These are phyloP conservation scores for Hyaloscypha bicolor DNA, from an alignment of 495 filamentous ascomycete genomes.

Conservation along the genomic window DNA sequence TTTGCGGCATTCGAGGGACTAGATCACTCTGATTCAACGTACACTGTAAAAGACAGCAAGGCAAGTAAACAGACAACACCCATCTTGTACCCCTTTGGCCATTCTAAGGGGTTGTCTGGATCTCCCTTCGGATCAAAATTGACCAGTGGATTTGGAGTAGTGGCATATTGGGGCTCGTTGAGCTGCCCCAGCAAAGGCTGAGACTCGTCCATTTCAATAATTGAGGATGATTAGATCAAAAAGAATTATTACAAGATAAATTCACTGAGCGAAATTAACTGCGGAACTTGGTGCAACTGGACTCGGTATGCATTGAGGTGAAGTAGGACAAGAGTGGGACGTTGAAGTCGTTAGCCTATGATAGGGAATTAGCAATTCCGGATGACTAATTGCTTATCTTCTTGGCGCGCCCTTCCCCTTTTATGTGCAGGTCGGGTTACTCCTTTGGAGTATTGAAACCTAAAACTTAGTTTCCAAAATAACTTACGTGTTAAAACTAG, in stretches of 20 bases:
- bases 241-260: neutral
- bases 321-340: neutral
- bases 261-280: neutral
- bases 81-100: slow-evolving; percentile 52
- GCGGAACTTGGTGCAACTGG: neutral
- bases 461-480: too few relatives aligned
- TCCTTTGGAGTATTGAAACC: too few relatives aligned
- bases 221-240: neutral
- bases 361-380: neutral
- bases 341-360: neutral
- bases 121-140: slow-evolving; percentile 51
- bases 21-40: slow-evolving; percentile 25
- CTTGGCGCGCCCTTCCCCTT: neutral
- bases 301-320: neutral
- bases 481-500: too few relatives aligned
- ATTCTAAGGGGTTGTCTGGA: slow-evolving; percentile 55
- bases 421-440: too few relatives aligned
- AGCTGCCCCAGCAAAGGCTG: slow-evolving; percentile 37
- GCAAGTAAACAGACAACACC: slow-evolving; percentile 48
- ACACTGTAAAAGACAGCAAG: slow-evolving; percentile 58
- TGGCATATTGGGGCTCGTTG: slow-evolving; percentile 28
- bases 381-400: neutral
- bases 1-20: neutral
- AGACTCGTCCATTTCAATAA: slow-evolving; percentile 39
- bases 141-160: slow-evolving; percentile 37